phyloP scores from a whole-genome alignment of 1,139 yeast genomes.

The Pneumocystis jirovecii region DNA sequence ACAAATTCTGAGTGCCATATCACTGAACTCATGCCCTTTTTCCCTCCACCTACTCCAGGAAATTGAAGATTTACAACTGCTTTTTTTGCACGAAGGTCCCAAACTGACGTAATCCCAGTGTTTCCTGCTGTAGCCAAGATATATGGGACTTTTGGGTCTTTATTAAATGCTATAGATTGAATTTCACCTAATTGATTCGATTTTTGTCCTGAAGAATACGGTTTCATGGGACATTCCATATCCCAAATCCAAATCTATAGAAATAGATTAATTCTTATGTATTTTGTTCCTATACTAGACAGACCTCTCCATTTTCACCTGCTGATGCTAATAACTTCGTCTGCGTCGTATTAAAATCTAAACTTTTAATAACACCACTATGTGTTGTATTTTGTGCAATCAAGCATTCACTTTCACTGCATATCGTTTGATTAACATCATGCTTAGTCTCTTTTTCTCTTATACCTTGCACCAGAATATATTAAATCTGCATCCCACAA shows the following conservation, averaged over 20 bases:
- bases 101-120: constrained; percentile 74
- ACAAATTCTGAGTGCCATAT: constrained; percentile 64
- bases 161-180: constrained; percentile 76
- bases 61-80: background rate
- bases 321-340: constrained; percentile 67
- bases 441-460: constrained; percentile 20
- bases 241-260: constrained; percentile 51
- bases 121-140: constrained; percentile 82
- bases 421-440: background rate
- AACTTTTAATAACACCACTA: constrained; percentile 53
- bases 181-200: constrained; percentile 69
- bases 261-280: background rate
- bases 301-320: constrained; percentile 61
- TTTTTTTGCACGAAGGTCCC: constrained; percentile 45
- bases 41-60: constrained; percentile 9
- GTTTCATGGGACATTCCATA: constrained; percentile 37
- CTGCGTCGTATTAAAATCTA: constrained; percentile 67
- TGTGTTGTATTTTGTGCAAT: constrained; percentile 39
- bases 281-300: constrained; percentile 22
- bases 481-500: constrained; percentile 50
- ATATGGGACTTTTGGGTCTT: constrained; percentile 48
- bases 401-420: constrained; percentile 7
- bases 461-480: background rate
- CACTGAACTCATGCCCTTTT: constrained; percentile 33
- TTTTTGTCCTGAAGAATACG: constrained; percentile 62